A percentile compares a stretch with the other conserved stretches of the same genome.
Evolutionary conservation across 177 flowering plant species (phyloP).

Genomic region (Vitis hybrid): DNA sequence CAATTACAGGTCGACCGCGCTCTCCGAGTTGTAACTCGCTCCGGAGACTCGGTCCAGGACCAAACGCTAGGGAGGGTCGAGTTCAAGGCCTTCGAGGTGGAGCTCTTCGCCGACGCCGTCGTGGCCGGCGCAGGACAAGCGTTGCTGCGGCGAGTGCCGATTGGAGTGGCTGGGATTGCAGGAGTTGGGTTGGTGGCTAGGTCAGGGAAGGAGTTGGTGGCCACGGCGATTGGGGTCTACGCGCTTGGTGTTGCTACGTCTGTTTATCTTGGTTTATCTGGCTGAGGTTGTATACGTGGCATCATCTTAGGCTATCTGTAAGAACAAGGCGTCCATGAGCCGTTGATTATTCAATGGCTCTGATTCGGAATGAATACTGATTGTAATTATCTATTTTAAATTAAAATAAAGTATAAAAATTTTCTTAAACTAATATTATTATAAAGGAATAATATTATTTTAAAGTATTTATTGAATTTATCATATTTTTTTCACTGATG

Average conservation of each 20-base stretch:
- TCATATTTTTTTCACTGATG: no score
- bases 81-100: conserved; percentile 65
- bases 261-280: conserved; percentile 49
- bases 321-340: no score
- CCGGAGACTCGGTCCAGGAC: background rate
- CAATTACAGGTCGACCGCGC: conserved; percentile 64
- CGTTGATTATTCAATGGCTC: no score
- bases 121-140: conserved; percentile 44
- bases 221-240: conserved; percentile 58
- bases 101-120: conserved; percentile 48
- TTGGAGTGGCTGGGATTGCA: conserved; percentile 64
- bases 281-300: conserved; percentile 3
- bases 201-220: conserved; percentile 49
- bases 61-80: conserved; percentile 32
- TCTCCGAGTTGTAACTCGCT: conserved; percentile 17
- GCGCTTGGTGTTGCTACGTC: conserved; percentile 65
- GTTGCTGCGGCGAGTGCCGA: conserved; percentile 39
- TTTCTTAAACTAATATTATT: no score
- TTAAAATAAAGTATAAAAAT: no score
- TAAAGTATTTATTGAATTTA: no score
- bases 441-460: no score
- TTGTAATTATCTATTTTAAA: no score
- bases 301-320: no score
- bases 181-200: conserved; percentile 54
- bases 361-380: no score